phyloP scores from a whole-genome alignment of 345 rosid genomes.

The Sonneratia alba region DNA sequence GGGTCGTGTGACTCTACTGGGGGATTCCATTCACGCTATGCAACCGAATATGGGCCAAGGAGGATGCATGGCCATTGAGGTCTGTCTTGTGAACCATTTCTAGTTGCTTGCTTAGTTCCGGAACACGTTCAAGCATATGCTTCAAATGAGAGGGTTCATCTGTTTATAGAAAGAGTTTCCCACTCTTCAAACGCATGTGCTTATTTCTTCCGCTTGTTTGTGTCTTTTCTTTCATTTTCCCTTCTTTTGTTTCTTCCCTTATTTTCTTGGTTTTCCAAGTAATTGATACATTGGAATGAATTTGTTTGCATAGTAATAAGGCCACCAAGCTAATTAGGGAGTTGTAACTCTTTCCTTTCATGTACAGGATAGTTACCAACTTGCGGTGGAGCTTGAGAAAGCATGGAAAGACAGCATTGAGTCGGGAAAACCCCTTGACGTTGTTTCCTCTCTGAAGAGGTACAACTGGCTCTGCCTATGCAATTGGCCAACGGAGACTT shows the following conservation, averaged over 20 bases:
- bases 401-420: slow-evolving; percentile 55
- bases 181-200: not conserved
- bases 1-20: slow-evolving; percentile 88
- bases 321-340: not conserved
- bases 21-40: slow-evolving; percentile 94
- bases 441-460: slow-evolving; percentile 71
- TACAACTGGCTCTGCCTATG: slow-evolving; percentile 10
- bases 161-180: not conserved
- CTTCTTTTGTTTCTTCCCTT: not conserved
- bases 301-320: not conserved
- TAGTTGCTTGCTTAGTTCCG: not conserved
- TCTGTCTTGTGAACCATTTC: slow-evolving; percentile 11
- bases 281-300: not conserved
- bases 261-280: not conserved
- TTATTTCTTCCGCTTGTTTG: not conserved
- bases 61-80: slow-evolving; percentile 99
- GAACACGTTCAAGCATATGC: not conserved
- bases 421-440: slow-evolving; percentile 43
- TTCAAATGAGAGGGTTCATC: not conserved
- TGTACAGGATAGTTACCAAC: slow-evolving; percentile 77
- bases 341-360: not conserved
- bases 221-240: not conserved
- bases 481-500: not conserved
- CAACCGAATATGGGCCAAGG: slow-evolving; percentile 98
- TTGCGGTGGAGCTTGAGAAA: slow-evolving; percentile 70